Conservation (phyloP, 768 basidiomycete species). For the Strobilomyces echinocephalus region DNA sequence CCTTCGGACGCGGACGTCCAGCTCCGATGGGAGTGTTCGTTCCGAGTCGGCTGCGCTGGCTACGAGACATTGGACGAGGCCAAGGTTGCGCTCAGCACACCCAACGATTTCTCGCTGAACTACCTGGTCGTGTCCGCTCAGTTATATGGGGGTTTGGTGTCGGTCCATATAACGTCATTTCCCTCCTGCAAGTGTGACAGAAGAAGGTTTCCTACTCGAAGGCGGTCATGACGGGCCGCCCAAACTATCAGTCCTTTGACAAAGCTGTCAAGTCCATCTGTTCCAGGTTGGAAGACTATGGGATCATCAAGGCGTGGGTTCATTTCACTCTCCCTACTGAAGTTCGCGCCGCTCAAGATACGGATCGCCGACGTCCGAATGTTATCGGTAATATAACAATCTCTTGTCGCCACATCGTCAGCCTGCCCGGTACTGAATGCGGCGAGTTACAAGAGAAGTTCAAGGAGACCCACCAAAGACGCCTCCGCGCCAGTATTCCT, state of each 20-base stretch:
- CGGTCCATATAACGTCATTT: constrained; percentile 56
- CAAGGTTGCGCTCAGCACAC: constrained; percentile 42
- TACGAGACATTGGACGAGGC: constrained; percentile 51
- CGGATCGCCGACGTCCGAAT: constrained; percentile 45
- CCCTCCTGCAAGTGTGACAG: constrained; percentile 43
- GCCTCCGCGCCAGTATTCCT: constrained; percentile 31
- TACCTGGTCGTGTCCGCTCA: constrained; percentile 43
- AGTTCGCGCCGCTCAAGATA: constrained; percentile 46
- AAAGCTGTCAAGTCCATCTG: constrained; percentile 37
- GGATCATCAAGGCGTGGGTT: constrained; percentile 50
- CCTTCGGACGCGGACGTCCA: constrained; percentile 52
- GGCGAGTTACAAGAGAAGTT: constrained; percentile 32
- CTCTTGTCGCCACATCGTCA: constrained; percentile 49
- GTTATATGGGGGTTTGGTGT: constrained; percentile 52
- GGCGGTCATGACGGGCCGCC: constrained; percentile 48
- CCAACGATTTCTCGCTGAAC: constrained; percentile 34
- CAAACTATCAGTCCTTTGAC: constrained; percentile 38
- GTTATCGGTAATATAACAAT: constrained; percentile 45
- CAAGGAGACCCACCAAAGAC: constrained; percentile 6
- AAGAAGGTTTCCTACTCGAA: constrained; percentile 42
- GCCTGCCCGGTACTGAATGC: constrained; percentile 38
- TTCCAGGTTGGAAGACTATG: constrained; percentile 36
- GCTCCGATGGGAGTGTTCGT: constrained; percentile 57
- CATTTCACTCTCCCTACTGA: constrained; percentile 47
- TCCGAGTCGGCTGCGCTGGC: constrained; percentile 56